Evolutionary conservation across 75 land plant species (phyloP).

Genomic region (Cunninghamia lanceolata): DNA sequence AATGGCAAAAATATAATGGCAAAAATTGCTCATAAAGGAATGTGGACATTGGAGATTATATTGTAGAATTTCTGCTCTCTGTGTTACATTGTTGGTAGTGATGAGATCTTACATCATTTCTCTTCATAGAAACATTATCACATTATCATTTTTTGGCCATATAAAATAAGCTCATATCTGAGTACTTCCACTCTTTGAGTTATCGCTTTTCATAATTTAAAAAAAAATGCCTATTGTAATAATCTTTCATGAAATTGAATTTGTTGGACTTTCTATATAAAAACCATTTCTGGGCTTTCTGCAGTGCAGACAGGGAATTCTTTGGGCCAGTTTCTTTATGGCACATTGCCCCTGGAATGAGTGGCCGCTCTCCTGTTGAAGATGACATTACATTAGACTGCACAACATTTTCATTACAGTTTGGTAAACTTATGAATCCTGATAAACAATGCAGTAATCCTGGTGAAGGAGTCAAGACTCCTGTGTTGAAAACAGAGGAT

Average conservation of each 20-base stretch:
- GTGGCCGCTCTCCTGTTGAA: constrained; percentile 42
- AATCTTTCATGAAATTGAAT: not conserved
- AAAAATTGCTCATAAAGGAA: not conserved
- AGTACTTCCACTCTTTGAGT: not conserved
- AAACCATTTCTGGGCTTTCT: constrained; percentile 7
- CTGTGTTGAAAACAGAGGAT: constrained; percentile 14
- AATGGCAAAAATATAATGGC: not conserved
- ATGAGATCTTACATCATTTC: not conserved
- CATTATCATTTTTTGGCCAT: not conserved
- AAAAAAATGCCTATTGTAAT: not conserved
- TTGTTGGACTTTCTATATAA: not conserved
- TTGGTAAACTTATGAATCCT: constrained; percentile 39
- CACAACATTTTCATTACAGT: constrained; percentile 68
- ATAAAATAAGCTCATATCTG: not conserved
- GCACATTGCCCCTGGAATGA: constrained; percentile 45
- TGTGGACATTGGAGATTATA: not conserved
- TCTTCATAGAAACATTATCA: not conserved
- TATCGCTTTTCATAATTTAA: not conserved
- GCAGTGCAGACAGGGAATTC: constrained; percentile 51
- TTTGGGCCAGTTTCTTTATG: constrained; percentile 69
- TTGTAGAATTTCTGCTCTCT: not conserved
- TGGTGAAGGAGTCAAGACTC: constrained; percentile 27
- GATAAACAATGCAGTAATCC: constrained; percentile 19
- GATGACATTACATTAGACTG: constrained; percentile 71
- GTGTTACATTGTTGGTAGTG: too few species aligned